Conservation (phyloP, 257 asterid species). For the Rehmannia glutinosa region DNA sequence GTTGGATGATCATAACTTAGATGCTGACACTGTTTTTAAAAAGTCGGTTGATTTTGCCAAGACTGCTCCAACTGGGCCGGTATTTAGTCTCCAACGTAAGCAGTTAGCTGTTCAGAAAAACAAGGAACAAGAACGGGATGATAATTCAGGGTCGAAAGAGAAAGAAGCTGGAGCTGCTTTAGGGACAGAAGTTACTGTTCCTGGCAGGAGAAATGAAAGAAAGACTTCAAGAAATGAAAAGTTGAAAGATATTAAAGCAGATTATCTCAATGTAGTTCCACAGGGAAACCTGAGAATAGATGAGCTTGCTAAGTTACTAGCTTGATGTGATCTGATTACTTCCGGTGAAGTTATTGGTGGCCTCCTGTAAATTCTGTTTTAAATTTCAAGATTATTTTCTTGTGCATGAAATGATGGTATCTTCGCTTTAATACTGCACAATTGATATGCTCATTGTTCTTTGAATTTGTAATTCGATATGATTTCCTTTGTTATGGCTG, state of each 20-base stretch:
- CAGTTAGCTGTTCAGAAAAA: conserved; percentile 23
- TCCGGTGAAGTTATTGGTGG: neutral
- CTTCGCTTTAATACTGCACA: neutral
- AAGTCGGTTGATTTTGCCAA: conserved; percentile 55
- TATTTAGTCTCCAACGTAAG: conserved; percentile 36
- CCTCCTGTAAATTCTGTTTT: neutral
- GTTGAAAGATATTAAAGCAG: conserved; percentile 45
- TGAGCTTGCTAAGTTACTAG: conserved; percentile 82
- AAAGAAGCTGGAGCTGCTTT: conserved; percentile 26
- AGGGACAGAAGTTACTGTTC: conserved; percentile 19
- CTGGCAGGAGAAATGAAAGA: conserved; percentile 31
- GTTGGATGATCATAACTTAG: conserved; percentile 51
- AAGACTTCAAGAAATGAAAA: conserved; percentile 32
- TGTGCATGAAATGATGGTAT: neutral
- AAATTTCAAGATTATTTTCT: neutral
- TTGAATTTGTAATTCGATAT: too few species aligned
- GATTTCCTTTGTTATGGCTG: too few species aligned
- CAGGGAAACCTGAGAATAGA: conserved; percentile 77
- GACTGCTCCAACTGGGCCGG: conserved; percentile 70
- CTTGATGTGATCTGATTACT: conserved; percentile 21
- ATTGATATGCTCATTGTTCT: too few species aligned
- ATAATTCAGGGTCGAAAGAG: conserved; percentile 29
- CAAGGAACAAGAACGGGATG: conserved; percentile 31
- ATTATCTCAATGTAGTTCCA: conserved; percentile 51
- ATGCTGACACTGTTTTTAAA: conserved; percentile 57